These are phyloP conservation scores for Cadophora sp. DNA, from an alignment of 2,329 filamentous ascomycete genomes.

Conservation along the genomic window DNA sequence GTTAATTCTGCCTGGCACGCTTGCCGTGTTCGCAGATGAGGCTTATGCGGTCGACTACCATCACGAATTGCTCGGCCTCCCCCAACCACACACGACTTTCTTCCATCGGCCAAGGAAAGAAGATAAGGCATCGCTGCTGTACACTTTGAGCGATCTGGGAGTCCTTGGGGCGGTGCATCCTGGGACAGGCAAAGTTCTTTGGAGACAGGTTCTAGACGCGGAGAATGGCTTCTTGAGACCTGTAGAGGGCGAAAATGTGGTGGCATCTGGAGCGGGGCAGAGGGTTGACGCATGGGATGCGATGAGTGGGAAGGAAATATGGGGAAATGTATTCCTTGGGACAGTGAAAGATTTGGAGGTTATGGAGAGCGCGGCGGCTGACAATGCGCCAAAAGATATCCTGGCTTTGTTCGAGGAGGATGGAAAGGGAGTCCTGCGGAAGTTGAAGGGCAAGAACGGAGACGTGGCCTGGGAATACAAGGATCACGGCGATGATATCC, in stretches of 20 bases:
- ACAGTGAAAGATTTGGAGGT: constrained; percentile 76
- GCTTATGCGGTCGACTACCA: constrained; percentile 94
- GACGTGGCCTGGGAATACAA: constrained; percentile 79
- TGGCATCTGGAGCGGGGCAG: constrained; percentile 75
- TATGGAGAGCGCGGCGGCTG: constrained; percentile 65
- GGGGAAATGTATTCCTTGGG: constrained; percentile 69
- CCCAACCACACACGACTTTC: constrained; percentile 85
- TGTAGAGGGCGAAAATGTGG: constrained; percentile 78
- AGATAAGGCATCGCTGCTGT: constrained; percentile 88
- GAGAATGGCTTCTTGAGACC: constrained; percentile 62
- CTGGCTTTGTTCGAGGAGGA: constrained; percentile 70
- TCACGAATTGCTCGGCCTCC: constrained; percentile 84
- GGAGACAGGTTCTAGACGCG: constrained; percentile 77
- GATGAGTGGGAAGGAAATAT: constrained; percentile 77
- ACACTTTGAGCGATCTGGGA: constrained; percentile 85
- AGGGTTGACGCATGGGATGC: constrained; percentile 84
- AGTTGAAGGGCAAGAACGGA: constrained; percentile 76
- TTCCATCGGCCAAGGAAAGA: constrained; percentile 86
- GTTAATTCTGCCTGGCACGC: constrained; percentile 40
- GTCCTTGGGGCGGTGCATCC: constrained; percentile 90
- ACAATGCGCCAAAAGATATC: constrained; percentile 68
- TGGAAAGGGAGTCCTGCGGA: constrained; percentile 65
- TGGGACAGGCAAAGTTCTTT: constrained; percentile 81
- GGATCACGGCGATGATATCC: constrained; percentile 71
- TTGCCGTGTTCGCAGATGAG: constrained; percentile 86